Base-by-base conservation (phyloP, 805 yeast species). In the Myxozyma monticola region DNA sequence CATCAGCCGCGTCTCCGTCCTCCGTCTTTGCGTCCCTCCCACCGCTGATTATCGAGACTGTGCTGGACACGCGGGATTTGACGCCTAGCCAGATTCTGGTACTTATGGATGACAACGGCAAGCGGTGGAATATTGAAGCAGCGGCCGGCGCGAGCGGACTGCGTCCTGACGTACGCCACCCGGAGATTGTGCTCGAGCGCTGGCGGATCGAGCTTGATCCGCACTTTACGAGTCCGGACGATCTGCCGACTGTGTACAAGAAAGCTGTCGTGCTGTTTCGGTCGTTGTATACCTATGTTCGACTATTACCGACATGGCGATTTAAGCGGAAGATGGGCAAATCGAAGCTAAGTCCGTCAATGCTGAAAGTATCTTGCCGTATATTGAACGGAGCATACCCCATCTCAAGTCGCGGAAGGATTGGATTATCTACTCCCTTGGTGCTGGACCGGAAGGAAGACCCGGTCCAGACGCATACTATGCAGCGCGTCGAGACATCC, bases 151-250 rank as follows among this genome's bases (percentile, higher is more conserved):
- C 78, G 61, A 85, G 85, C 61, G 40, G 42, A 3, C 3, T 29
- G n/a, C 33, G 41, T 8, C 10, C 47, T 4, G 42, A 31, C n/a
- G 24, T 29, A 9, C 43, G 45, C 12, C 40, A 37, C 4, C 75
- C 80, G 15, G 98, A 91, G 67, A 79, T 93, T n/a, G 96, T 93
- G 1, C 70, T 93, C 49, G 99, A 93, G 64, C 76, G 99, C 51
- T 93, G 99, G 99, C 73, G 88, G 21, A 70, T 93, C 29, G 96
- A 90, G 65, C 78, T 90, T 53, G 90, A 85, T 61, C 68, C 78
- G 15, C 41, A 38, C 18, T 31, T 31, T 18, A 66, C 65, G 10
- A 14, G 59, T 8, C 52, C 54, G 17, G 60, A 62, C 20, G 93
- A 86, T 45, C 72, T 85, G 14, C 85, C 89, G 0, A 68, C 76